Base-by-base conservation (phyloP, 306 rosid species). In the Hippophae gyantsensis region DNA sequence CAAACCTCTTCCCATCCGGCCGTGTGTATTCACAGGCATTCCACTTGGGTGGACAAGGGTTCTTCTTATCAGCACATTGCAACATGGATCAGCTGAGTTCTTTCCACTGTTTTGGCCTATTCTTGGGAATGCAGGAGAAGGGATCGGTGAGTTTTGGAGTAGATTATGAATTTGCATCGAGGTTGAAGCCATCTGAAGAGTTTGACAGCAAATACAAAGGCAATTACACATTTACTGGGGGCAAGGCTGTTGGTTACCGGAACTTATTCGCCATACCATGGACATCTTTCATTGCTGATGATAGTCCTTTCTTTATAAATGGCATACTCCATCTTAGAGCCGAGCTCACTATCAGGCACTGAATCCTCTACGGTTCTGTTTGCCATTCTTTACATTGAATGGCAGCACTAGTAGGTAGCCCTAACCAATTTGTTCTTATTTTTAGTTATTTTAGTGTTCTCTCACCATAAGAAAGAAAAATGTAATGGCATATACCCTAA, bases 81-180 rank as follows among this genome's bases (percentile, higher is more conserved):
- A 88, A 93, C 83, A 88, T 93, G 99, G 97, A 93, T 75, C 99
- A 93, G 71, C 95, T 86, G 65, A 80, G 90, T 61, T 86, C 97
- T 42, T 88, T 86, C 80, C 95, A 88, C 54, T 93, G 99, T 73
- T 93, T 93, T 57, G 99, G 99, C 32, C 81, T 93, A 38, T 93
- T 93, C 63, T 32, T 93, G 58, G 99, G 99, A 71, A 93, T 93
- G 99, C 99, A 93, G 78, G 97, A 93, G 66, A 93, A 82, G 66
- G 97, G 99, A 9, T 93, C 99, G 0, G 90, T 88, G 12, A 82
- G 90, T 68, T 89, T 93, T 67, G 85, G 97, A 0, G 95, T 93
- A 48, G 97, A 93, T 76, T 93, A 93, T 44, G 99, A 93, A 75
- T 93, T 93, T 68, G 88, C 97, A 0, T 97, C 97, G 0, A 78